A percentile compares a stretch with the other conserved stretches of the same genome.
phyloP scores from a whole-genome alignment of 2,329 filamentous ascomycete species.

The Achaetomium macrosporum region DNA sequence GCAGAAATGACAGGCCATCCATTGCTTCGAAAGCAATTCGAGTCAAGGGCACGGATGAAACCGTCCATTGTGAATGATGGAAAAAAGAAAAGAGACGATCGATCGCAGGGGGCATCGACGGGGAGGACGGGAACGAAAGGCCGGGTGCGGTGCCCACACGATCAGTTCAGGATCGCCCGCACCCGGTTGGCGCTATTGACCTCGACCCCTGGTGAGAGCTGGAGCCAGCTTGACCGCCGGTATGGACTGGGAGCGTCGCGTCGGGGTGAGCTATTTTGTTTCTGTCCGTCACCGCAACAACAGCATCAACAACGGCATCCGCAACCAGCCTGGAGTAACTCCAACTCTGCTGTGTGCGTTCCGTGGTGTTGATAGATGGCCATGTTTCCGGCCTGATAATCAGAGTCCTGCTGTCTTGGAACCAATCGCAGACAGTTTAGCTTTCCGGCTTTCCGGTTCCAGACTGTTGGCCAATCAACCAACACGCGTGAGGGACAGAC shows the following conservation, averaged over 20 bases:
- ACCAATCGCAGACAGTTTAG: conserved; percentile 3
- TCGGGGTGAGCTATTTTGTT: conserved; percentile 1
- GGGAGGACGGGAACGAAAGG: neutral
- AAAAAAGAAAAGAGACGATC: neutral
- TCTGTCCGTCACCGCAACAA: neutral
- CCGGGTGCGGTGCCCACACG: conserved; percentile 10
- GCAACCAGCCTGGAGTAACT: neutral
- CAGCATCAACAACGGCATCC: neutral
- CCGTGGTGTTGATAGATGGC: conserved; percentile 3
- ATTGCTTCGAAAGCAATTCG: too few species aligned
- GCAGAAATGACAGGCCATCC: too few species aligned
- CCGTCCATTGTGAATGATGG: neutral
- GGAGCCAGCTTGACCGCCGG: conserved; percentile 12
- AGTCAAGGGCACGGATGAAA: too few species aligned
- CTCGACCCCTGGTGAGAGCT: neutral
- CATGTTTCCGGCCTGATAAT: neutral
- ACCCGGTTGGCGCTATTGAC: conserved; percentile 4
- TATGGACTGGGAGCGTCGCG: neutral
- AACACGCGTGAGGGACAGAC: conserved; percentile 5
- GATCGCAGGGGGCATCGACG: neutral
- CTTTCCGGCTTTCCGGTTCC: conserved; percentile 3
- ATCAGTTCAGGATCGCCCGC: conserved; percentile 8
- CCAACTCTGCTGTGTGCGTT: neutral
- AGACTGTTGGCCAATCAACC: neutral
- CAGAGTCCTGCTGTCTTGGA: neutral